phyloP scores from a whole-genome alignment of 2,329 filamentous ascomycete species.

The Cadophora gregata region DNA sequence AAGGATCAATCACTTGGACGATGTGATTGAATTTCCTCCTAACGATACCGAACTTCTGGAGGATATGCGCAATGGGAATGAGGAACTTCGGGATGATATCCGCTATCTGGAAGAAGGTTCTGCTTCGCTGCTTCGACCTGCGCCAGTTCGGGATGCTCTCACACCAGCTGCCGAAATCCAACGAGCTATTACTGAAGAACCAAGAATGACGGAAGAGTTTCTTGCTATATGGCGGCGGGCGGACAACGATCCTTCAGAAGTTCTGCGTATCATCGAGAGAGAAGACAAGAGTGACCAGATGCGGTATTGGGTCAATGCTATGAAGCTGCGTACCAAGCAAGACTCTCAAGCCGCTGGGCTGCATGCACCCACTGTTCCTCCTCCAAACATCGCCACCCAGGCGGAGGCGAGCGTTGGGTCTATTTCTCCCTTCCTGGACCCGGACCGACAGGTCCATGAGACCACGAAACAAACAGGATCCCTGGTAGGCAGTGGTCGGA shows the following conservation, averaged over 20 bases:
- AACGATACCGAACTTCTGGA: background rate
- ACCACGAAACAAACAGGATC: background rate
- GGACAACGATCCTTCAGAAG: slow-evolving; percentile 62
- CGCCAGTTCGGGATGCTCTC: slow-evolving; percentile 35
- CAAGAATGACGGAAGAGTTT: slow-evolving; percentile 49
- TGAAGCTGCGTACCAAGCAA: slow-evolving; percentile 43
- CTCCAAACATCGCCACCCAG: background rate
- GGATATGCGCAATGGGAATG: background rate
- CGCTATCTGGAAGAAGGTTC: slow-evolving; percentile 20
- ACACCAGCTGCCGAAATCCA: slow-evolving; percentile 41
- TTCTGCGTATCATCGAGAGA: slow-evolving; percentile 65
- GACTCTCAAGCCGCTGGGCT: slow-evolving; percentile 4
- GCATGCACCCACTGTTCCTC: background rate
- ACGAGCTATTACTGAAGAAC: slow-evolving; percentile 38
- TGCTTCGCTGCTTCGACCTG: slow-evolving; percentile 27
- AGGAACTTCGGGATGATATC: slow-evolving; percentile 6
- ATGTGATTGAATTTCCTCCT: slow-evolving; percentile 25
- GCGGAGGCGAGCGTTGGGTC: background rate
- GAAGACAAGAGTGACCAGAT: slow-evolving; percentile 65
- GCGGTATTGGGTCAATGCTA: slow-evolving; percentile 62
- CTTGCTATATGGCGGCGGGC: slow-evolving; percentile 64
- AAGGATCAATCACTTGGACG: slow-evolving; percentile 31
- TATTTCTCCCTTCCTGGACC: slow-evolving; percentile 21
- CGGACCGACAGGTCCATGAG: slow-evolving; percentile 10
- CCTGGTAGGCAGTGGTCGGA: slow-evolving; percentile 28